Evolutionary conservation across 306 rosid genomes (phyloP), one percentile per base, ranked within the genome.

Genomic region (Sophora flavescens): DNA sequence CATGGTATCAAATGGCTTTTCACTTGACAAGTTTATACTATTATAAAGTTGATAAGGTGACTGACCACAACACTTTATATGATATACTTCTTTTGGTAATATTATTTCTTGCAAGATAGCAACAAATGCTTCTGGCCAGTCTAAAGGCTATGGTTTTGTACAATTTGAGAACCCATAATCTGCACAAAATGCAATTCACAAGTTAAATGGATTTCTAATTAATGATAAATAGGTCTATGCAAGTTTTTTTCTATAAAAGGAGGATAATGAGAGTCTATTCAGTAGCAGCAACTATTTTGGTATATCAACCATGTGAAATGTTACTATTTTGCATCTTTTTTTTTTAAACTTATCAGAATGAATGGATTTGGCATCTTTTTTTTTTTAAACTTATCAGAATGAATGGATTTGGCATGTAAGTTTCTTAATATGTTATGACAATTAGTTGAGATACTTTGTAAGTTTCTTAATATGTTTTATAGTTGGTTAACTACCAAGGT

Each of bases 11-110:
- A 61, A 81, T 3, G 93, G 91, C 10, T 68, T 70, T 73, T 57
- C 50, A 65, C 84, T 87, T 57, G 93, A 91, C 78, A 91, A 88
- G 68, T 91, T 88, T 75, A 91, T 93, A 66, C 88, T n/a, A n/a
- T n/a, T n/a, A n/a, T n/a, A n/a, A n/a, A n/a, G n/a, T 89, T 83
- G 93, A 82, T 52, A 85, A 83, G 91, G 73, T 64, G 47, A 84
- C 74, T 45, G 85, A 90, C 76, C 80, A 81, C 81, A 82, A 82
- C 64, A 79, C 81, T 63, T 72, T 84, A 13, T 81, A 66, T 33
- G 85, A 90, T 12, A 76, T 84, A 0, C 92, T 22, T n/a, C n/a
- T n/a, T 90, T 86, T 64, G 91, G 91, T 18, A 75, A 44, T 57
- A 82, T 82, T 68, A 84, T 89, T 56, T 87, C 87, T 28, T 84